Evolutionary conservation across 352 stramenopile genomes (phyloP), one percentile per base, ranked within the genome.

Genomic region (Phytophthora citricola): DNA sequence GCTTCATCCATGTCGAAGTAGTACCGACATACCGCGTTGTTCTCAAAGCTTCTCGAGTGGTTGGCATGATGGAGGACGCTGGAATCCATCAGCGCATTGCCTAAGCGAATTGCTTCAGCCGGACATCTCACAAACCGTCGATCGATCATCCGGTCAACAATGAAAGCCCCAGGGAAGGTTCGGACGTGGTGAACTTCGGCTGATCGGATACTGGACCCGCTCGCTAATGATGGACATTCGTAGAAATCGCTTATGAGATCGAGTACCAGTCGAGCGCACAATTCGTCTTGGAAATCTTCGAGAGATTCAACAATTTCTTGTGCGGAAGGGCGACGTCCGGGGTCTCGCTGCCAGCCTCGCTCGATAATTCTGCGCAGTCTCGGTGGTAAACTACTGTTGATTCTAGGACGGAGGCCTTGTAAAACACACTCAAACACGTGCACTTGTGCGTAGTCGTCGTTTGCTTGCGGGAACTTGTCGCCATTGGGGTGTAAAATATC

Each of bases 11-110:
- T 27, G 20, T 84, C 74, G 38, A 87, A 80, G 39, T 60, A 83
- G 51, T 82, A 85, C 11, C 71, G 41, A 4, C 58, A 43, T 5
- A 52, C 69, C 1, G 65, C 26, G n/a, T 15, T 72, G 56, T 75
- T 73, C 27, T 86, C 76, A 55, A 88, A 86, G 24, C 66, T 66
- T 8, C 52, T 66, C 11, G 66, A 58, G 53, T 90, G 81, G 41
- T 79, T 85, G 1, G 69, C 43, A 64, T 90, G 81, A 45, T 90
- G 81, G 41, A 88, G 65, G 10, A 85, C 53, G 2, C 69, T 69
- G 9, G 81, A 80, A 57, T 90, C 79, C 81, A 90, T 88, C 54
- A 90, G 56, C n/a, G 78, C 73, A 32, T 89, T 90, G 12, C 79
- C 81, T 27, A 90, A 59, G 5, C 79, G 79, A 32, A 84, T 53